A percentile compares a stretch with the other conserved stretches of the same genome.
These are phyloP conservation scores for Talaromyces sp. DNA, from an alignment of 2,329 filamentous ascomycete genomes.

Conservation along the genomic window DNA sequence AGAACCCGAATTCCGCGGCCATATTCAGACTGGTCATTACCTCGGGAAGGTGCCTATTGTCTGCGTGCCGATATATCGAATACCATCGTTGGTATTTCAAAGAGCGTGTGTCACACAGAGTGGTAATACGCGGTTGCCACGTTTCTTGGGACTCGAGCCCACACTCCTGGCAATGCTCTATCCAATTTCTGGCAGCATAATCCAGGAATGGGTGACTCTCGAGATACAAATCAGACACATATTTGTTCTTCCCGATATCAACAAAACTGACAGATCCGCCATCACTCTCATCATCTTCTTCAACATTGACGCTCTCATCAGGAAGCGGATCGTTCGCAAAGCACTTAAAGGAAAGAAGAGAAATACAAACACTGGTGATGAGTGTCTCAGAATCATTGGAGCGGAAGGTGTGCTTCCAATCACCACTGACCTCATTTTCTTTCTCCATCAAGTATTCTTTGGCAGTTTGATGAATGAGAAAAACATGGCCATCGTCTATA, in stretches of 20 bases:
- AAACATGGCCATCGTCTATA: slow-evolving; percentile 1
- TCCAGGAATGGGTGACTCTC: background rate
- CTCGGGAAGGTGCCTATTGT: background rate
- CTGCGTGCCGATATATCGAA: background rate
- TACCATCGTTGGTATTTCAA: slow-evolving; percentile 1
- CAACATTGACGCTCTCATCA: background rate
- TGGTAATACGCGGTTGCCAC: background rate
- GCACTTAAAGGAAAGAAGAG: slow-evolving; percentile 6
- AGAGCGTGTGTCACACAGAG: background rate
- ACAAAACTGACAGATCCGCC: background rate
- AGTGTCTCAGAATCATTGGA: background rate
- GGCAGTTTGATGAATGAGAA: slow-evolving; percentile 12
- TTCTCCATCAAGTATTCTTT: slow-evolving; percentile 8
- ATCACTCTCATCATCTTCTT: background rate
- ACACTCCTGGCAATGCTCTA: background rate
- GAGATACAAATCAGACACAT: background rate
- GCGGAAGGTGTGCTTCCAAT: slow-evolving; percentile 5
- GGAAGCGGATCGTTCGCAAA: background rate
- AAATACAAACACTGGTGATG: background rate
- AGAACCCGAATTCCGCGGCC: background rate
- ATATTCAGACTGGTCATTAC: slow-evolving; percentile 1
- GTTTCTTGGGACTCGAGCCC: slow-evolving; percentile 1
- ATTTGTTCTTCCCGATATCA: background rate
- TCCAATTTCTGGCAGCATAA: slow-evolving; percentile 2
- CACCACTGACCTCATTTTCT: background rate